Evolutionary conservation across 2,329 filamentous ascomycete genomes (phyloP).

Genomic region (Madurella fahalii): DNA sequence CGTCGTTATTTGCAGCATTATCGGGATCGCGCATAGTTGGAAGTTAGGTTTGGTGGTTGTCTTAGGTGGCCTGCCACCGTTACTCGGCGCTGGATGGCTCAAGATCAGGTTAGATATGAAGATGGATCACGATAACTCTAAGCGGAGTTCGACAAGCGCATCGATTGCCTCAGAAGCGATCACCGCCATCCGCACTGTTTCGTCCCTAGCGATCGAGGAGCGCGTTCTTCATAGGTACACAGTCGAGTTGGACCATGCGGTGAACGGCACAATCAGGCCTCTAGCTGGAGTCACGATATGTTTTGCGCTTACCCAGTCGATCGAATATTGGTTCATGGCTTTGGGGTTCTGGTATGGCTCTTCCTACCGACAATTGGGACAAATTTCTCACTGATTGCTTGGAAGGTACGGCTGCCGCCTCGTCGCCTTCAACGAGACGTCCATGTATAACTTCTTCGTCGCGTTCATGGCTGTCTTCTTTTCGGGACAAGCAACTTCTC

Average conservation of each 20-base stretch:
- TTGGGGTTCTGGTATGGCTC: conserved; percentile 37
- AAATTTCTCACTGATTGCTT: not conserved
- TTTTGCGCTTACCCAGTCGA: conserved; percentile 34
- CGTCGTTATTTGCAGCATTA: conserved; percentile 35
- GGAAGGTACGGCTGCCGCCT: conserved; percentile 35
- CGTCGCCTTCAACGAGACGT: conserved; percentile 36
- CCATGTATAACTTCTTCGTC: conserved; percentile 43
- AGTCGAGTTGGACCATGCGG: conserved; percentile 31
- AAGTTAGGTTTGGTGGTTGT: conserved; percentile 48
- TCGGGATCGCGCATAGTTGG: conserved; percentile 45
- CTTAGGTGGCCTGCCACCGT: conserved; percentile 37
- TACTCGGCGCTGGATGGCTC: conserved; percentile 36
- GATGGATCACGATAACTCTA: conserved; percentile 36
- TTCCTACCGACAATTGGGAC: not conserved
- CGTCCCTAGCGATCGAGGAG: conserved; percentile 23
- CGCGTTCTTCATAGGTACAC: conserved; percentile 35
- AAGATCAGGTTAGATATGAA: conserved; percentile 39
- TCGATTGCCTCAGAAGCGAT: conserved; percentile 40
- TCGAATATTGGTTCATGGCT: conserved; percentile 40
- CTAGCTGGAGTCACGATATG: conserved; percentile 33
- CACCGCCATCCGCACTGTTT: conserved; percentile 25
- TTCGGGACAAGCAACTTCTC: conserved; percentile 38
- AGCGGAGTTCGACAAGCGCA: conserved; percentile 35
- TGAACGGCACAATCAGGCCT: conserved; percentile 25
- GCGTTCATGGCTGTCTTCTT: conserved; percentile 50